A percentile compares a stretch with the other conserved stretches of the same genome.
phyloP scores from a whole-genome alignment of 225 moss, liverwort and hornwort genomes.

The Pseudisothecium myosuroides region DNA sequence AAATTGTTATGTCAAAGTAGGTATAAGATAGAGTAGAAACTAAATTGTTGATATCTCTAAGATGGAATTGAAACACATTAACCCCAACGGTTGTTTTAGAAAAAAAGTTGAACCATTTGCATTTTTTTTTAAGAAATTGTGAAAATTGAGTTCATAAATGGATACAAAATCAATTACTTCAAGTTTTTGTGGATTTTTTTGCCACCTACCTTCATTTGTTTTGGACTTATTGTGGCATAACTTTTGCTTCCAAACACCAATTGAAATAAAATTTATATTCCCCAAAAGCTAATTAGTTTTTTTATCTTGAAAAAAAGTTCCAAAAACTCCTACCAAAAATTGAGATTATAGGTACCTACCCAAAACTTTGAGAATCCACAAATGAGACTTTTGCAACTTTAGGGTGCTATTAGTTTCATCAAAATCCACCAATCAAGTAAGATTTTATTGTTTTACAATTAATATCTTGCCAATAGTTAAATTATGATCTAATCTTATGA shows the following conservation, averaged over 20 bases:
- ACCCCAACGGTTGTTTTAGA: rapidly evolving
- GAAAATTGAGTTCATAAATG: rapidly evolving
- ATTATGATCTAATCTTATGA: no score
- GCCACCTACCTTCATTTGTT: not conserved
- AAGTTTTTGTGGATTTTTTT: not conserved
- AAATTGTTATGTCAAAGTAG: not conserved
- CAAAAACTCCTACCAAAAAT: not conserved
- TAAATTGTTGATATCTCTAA: not conserved
- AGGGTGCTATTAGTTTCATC: not conserved
- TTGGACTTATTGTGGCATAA: not conserved
- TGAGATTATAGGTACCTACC: not conserved
- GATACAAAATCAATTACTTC: not conserved
- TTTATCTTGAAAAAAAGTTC: not conserved
- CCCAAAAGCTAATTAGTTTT: not conserved
- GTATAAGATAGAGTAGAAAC: not conserved
- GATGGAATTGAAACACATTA: not conserved
- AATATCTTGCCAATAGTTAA: not conserved
- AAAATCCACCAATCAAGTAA: not conserved
- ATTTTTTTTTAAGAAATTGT: not conserved
- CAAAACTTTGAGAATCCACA: rapidly evolving
- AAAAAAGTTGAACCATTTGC: not conserved
- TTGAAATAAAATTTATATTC: not conserved
- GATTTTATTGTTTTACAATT: not conserved
- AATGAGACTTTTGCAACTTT: not conserved
- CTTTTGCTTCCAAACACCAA: rapidly evolving